A percentile compares a stretch with the other conserved stretches of the same genome.
Conservation (phyloP, 1,284 basidiomycete genomes). For the Ganoderma multipileum region DNA sequence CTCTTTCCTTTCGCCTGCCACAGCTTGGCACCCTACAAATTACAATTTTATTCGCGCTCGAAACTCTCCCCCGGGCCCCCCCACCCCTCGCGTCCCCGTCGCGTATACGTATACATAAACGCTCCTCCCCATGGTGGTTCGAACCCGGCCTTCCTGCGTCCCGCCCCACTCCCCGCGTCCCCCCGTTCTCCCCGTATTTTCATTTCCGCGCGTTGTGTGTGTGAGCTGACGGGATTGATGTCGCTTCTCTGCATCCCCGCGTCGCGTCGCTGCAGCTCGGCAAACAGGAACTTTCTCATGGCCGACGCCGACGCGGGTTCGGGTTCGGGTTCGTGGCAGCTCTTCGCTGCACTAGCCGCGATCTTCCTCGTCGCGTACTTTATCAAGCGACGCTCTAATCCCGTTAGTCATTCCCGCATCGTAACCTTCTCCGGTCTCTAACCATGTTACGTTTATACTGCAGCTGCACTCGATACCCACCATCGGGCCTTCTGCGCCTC, state of each 20-base stretch:
- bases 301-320: background rate
- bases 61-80: background rate
- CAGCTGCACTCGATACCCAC: slow-evolving; percentile 39
- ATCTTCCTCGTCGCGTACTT: slow-evolving; percentile 16
- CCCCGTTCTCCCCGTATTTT: background rate
- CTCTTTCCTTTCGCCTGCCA: background rate
- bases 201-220: background rate
- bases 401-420: slow-evolving; percentile 11
- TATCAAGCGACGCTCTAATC: slow-evolving; percentile 18
- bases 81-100: background rate
- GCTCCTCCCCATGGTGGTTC: background rate
- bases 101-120: slow-evolving; percentile 1
- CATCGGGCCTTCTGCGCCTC: slow-evolving; percentile 37
- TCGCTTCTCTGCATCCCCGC: background rate
- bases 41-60: background rate
- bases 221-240: background rate
- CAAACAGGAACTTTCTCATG: slow-evolving; percentile 2
- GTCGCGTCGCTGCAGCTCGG: background rate
- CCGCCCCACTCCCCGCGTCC: background rate
- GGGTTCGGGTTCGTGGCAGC: slow-evolving; percentile 20
- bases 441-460: too few species aligned
- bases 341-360: slow-evolving; percentile 15
- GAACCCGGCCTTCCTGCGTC: background rate
- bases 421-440: too few species aligned
- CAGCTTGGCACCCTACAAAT: background rate